Conservation (phyloP, 2,329 filamentous ascomycete genomes). For the Trematosphaeria pertusa region DNA sequence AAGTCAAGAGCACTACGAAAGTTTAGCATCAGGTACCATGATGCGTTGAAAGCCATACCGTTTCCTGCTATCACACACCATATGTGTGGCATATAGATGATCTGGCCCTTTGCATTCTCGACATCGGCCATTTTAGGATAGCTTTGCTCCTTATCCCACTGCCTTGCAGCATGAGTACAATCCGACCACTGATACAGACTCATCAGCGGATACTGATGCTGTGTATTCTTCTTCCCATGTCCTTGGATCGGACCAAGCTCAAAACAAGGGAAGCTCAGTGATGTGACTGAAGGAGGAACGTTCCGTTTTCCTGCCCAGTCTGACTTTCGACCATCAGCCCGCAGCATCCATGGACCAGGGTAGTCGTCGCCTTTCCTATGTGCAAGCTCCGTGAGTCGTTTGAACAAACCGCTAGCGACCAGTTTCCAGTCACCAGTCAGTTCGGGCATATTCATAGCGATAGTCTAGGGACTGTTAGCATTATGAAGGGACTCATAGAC, state of each 20-base stretch:
- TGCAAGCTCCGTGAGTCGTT: neutral
- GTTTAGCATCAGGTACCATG: neutral
- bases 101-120: neutral
- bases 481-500: no score
- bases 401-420: neutral
- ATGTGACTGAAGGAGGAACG: neutral
- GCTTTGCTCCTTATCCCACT: constrained; percentile 7
- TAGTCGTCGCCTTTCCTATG: neutral
- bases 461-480: no score
- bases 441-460: neutral
- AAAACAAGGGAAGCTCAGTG: constrained; percentile 10
- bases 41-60: neutral
- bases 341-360: neutral
- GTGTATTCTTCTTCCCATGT: constrained; percentile 2
- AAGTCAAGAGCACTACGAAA: constrained; percentile 5
- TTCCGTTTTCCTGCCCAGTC: neutral
- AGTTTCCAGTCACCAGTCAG: constrained; percentile 1
- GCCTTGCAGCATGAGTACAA: neutral
- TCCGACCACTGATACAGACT: constrained; percentile 9
- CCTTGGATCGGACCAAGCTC: constrained; percentile 1
- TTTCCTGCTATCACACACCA: constrained; percentile 2
- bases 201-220: constrained; percentile 4
- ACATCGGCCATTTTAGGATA: constrained; percentile 3
- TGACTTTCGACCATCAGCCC: constrained; percentile 1
- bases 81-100: constrained; percentile 10